Evolutionary conservation across 2,329 filamentous ascomycete genomes (phyloP).

Genomic region (Cercospora beticola): DNA sequence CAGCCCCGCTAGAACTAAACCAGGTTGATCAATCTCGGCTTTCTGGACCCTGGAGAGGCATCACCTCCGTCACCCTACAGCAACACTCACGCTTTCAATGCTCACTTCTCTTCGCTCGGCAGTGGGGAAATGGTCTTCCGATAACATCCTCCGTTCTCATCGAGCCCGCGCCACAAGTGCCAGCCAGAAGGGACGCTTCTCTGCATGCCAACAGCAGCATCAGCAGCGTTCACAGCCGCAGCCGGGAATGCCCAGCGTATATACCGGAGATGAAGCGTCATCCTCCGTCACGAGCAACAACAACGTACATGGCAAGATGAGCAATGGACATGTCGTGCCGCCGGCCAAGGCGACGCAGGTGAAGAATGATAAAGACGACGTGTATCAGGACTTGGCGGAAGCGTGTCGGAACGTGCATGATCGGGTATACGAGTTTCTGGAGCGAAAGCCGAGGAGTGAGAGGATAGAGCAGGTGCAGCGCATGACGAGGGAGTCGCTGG

Average conservation of each 20-base stretch:
- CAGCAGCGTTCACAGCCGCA: background rate
- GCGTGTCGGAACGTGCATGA: conserved; percentile 55
- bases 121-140: conserved; percentile 8
- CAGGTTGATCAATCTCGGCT: conserved; percentile 7
- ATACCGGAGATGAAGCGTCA: conserved; percentile 9
- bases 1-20: conserved; percentile 1
- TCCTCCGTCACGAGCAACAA: background rate
- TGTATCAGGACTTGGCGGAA: conserved; percentile 36
- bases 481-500: conserved; percentile 71
- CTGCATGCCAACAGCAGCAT: conserved; percentile 4
- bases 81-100: background rate
- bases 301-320: background rate
- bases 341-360: background rate
- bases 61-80: background rate
- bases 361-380: conserved; percentile 7
- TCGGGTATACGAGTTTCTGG: conserved; percentile 66
- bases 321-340: conserved; percentile 5
- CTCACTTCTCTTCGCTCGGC: conserved; percentile 1
- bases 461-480: conserved; percentile 65
- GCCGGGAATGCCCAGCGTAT: conserved; percentile 13
- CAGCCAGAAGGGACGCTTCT: background rate
- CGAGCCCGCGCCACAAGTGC: background rate
- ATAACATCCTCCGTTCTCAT: conserved; percentile 7
- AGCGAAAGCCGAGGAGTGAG: conserved; percentile 56
- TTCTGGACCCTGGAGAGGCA: conserved; percentile 5